phyloP scores from a whole-genome alignment of 2,329 filamentous ascomycete genomes.

The Fusarium chaquense region DNA sequence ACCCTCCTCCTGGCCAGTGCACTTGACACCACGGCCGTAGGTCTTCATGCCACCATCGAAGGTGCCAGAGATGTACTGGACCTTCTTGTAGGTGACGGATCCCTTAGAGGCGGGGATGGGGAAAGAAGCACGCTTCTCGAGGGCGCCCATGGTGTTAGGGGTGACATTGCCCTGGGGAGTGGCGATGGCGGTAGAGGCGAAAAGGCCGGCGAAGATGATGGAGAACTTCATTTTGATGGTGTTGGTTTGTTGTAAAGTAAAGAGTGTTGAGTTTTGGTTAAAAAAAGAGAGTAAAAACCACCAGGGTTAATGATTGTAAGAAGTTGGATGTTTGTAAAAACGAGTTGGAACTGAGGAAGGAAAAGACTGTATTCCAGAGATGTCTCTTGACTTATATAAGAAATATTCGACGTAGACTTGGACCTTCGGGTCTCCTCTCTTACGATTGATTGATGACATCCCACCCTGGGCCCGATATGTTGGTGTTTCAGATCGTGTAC shows the following conservation, averaged over 20 bases:
- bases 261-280: background rate
- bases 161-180: constrained; percentile 42
- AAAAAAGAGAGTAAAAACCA: constrained; percentile 42
- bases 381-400: constrained; percentile 11
- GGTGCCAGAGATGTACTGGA: constrained; percentile 29
- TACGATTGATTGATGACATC: background rate
- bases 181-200: constrained; percentile 40
- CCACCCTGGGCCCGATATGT: background rate
- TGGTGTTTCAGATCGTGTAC: constrained; percentile 30
- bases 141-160: constrained; percentile 45
- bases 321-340: constrained; percentile 27
- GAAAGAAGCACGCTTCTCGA: constrained; percentile 44
- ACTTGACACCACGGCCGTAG: constrained; percentile 42
- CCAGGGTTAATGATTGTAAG: constrained; percentile 42
- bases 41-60: constrained; percentile 44
- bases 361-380: background rate
- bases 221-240: constrained; percentile 45
- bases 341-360: constrained; percentile 19
- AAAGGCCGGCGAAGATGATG: constrained; percentile 38
- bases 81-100: constrained; percentile 43
- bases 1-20: constrained; percentile 38
- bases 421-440: background rate
- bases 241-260: background rate
- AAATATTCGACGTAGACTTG: background rate
- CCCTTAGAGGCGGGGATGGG: constrained; percentile 45